phyloP scores from a whole-genome alignment of 176 grass and related monocot genomes.

The Cenchrus americanus region DNA sequence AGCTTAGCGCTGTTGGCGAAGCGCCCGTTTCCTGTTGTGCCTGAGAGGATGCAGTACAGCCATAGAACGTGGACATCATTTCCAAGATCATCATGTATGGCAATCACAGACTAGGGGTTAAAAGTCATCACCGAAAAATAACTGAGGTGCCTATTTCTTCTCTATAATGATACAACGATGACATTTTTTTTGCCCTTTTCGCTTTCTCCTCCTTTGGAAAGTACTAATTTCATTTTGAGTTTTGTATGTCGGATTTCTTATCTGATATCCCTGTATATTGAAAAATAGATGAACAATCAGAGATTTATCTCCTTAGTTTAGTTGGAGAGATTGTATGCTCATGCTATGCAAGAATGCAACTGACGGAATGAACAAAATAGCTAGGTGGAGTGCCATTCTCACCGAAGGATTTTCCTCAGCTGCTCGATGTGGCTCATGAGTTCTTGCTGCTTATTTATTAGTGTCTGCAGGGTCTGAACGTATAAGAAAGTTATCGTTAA shows the following conservation, averaged over 20 bases:
- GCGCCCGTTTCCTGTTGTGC: no score
- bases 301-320: not conserved
- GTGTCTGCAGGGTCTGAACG: slow-evolving; percentile 58
- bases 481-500: slow-evolving; percentile 27
- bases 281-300: not conserved
- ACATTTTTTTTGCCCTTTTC: not conserved
- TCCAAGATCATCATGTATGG: not conserved
- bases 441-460: slow-evolving; percentile 71
- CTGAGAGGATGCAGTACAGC: not conserved
- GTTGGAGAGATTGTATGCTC: not conserved
- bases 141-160: slow-evolving; percentile 14
- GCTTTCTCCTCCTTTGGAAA: not conserved
- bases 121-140: slow-evolving; percentile 18
- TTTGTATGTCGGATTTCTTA: slow-evolving; percentile 3
- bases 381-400: slow-evolving; percentile 12
- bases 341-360: not conserved
- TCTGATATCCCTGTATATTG: slow-evolving; percentile 38
- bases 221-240: slow-evolving; percentile 10
- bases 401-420: slow-evolving; percentile 64
- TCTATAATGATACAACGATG: not conserved
- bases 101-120: not conserved
- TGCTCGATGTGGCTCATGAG: slow-evolving; percentile 61
- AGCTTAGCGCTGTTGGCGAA: no score
- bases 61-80: not conserved
- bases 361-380: slow-evolving; percentile 19